A percentile compares a stretch with the other conserved stretches of the same genome.
Conservation (phyloP, 164 flowering plant genomes). For the Aristolochia contorta region DNA sequence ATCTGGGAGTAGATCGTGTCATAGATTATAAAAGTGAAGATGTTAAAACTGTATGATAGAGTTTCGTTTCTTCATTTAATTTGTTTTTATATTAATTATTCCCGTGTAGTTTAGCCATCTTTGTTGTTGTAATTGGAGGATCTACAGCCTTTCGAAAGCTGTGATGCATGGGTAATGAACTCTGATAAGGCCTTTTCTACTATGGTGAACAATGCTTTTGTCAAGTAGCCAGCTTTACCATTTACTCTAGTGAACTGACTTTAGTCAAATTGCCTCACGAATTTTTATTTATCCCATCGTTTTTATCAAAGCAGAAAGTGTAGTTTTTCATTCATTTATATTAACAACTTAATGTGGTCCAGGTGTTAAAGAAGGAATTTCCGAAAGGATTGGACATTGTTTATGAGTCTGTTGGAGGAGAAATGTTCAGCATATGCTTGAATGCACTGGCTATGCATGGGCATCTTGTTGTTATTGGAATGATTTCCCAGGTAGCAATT, state of each 20-base stretch:
- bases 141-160: too few species aligned
- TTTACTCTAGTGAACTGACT: too few species aligned
- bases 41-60: slow-evolving; percentile 59
- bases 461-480: slow-evolving; percentile 84
- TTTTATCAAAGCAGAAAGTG: too few species aligned
- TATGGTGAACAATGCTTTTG: too few species aligned
- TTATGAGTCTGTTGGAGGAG: slow-evolving; percentile 95
- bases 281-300: too few species aligned
- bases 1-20: slow-evolving; percentile 88
- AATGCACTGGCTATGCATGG: slow-evolving; percentile 87
- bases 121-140: too few species aligned
- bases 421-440: slow-evolving; percentile 82
- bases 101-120: neutral
- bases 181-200: too few species aligned
- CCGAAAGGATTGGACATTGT: slow-evolving; percentile 87
- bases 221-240: too few species aligned
- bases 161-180: too few species aligned
- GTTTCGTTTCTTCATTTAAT: neutral
- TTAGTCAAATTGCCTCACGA: too few species aligned
- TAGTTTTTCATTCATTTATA: too few species aligned
- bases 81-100: neutral
- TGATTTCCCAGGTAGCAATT: slow-evolving; percentile 86
- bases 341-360: slow-evolving; percentile 8
- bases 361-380: slow-evolving; percentile 90
- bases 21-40: slow-evolving; percentile 81